Evolutionary conservation across 768 basidiomycete species (phyloP).

Genomic region (Phylloporus arenicola): DNA sequence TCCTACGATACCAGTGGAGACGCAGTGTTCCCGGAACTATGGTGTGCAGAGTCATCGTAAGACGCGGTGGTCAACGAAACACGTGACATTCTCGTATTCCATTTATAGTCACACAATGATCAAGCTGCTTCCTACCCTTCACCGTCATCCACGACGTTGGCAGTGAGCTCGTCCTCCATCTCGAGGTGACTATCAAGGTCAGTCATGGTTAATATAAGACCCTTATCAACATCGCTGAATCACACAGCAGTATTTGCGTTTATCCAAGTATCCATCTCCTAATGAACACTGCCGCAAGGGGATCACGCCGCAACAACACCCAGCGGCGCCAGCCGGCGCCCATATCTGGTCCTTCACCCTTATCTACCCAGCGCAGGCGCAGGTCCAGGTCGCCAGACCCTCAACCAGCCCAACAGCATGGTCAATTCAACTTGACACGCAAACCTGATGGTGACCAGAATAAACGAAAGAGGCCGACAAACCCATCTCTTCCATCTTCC

Average conservation of each 20-base stretch:
- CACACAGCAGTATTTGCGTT: not conserved
- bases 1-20: too few species aligned
- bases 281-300: constrained; percentile 23
- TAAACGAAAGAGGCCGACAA: constrained; percentile 29
- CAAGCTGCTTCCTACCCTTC: not conserved
- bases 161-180: not conserved
- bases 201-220: not conserved
- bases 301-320: constrained; percentile 23
- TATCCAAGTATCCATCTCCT: not conserved
- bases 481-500: constrained; percentile 10
- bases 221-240: not conserved
- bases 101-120: constrained; percentile 10
- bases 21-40: too few species aligned
- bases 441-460: constrained; percentile 23
- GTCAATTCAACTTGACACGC: constrained; percentile 4
- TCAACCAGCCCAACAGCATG: constrained; percentile 15
- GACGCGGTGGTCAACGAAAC: not conserved
- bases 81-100: constrained; percentile 13
- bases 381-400: constrained; percentile 35
- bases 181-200: constrained; percentile 2
- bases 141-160: constrained; percentile 11
- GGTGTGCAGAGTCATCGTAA: too few species aligned
- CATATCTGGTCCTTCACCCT: constrained; percentile 13
- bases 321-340: constrained; percentile 20
- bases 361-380: constrained; percentile 23